Evolutionary conservation across 1,284 basidiomycete species (phyloP).

Genomic region (Puccinia coronata): DNA sequence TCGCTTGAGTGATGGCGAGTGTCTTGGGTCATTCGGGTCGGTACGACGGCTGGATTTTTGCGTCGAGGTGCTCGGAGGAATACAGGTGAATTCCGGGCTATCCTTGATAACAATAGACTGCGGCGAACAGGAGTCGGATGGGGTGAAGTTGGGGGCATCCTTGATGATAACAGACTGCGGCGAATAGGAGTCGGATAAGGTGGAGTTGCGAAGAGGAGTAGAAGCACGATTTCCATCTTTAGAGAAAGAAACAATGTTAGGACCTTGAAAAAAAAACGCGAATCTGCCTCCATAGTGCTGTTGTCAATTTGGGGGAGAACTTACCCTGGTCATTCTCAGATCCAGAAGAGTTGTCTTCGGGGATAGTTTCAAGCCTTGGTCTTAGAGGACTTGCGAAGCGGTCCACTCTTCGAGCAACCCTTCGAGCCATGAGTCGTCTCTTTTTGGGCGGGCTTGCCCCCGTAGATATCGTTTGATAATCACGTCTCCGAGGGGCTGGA

Average conservation of each 20-base stretch:
- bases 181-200: not conserved
- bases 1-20: not conserved
- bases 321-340: not conserved
- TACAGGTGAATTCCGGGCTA: not conserved
- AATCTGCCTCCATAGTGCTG: too few relatives aligned
- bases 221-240: too few relatives aligned
- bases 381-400: not conserved
- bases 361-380: slow-evolving; percentile 4
- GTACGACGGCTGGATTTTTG: not conserved
- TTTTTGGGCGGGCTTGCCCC: not conserved
- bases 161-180: not conserved
- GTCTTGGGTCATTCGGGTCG: not conserved
- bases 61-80: not conserved
- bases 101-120: not conserved
- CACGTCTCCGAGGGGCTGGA: too few relatives aligned
- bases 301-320: not conserved
- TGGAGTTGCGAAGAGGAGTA: not conserved
- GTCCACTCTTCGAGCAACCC: not conserved
- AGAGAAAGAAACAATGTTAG: too few relatives aligned
- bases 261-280: too few relatives aligned
- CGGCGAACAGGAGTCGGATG: not conserved
- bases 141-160: not conserved
- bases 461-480: too few relatives aligned
- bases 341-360: not conserved
- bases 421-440: not conserved